Conservation (phyloP, 257 asterid species). For the Nicotiana tomentosiformis region DNA sequence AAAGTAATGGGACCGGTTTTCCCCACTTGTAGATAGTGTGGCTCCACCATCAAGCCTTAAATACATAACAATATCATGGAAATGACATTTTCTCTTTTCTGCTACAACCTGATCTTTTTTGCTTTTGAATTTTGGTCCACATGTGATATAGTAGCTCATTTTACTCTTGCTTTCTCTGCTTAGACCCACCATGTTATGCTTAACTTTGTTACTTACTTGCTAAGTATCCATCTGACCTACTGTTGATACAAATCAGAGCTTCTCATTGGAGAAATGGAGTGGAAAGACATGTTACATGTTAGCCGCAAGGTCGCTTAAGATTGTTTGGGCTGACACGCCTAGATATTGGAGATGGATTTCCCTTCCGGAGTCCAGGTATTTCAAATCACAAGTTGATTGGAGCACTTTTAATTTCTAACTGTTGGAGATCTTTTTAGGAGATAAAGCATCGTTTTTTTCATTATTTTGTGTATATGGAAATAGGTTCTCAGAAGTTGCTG, state of each 20-base stretch:
- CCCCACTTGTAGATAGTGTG: background rate
- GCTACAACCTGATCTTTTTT: background rate
- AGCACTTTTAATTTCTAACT: background rate
- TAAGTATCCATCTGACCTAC: constrained; percentile 18
- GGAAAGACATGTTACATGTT: constrained; percentile 76
- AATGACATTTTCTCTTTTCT: background rate
- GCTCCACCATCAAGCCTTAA: background rate
- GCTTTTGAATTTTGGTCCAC: constrained; percentile 2
- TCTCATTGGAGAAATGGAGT: constrained; percentile 55
- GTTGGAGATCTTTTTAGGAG: no score
- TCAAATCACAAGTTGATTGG: background rate
- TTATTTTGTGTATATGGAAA: background rate
- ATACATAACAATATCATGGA: background rate
- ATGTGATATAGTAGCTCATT: background rate
- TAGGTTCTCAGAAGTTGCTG: constrained; percentile 14
- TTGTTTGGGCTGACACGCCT: constrained; percentile 60
- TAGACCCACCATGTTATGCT: background rate
- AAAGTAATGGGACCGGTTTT: background rate
- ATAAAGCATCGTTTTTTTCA: background rate
- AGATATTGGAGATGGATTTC: constrained; percentile 56
- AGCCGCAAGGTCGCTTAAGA: constrained; percentile 55
- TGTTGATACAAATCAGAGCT: constrained; percentile 41
- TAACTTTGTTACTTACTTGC: background rate
- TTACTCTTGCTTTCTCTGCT: background rate
- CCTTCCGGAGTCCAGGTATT: constrained; percentile 60